Base-by-base conservation (phyloP, 768 basidiomycete species). In the Chlorophyllum brunneum region DNA sequence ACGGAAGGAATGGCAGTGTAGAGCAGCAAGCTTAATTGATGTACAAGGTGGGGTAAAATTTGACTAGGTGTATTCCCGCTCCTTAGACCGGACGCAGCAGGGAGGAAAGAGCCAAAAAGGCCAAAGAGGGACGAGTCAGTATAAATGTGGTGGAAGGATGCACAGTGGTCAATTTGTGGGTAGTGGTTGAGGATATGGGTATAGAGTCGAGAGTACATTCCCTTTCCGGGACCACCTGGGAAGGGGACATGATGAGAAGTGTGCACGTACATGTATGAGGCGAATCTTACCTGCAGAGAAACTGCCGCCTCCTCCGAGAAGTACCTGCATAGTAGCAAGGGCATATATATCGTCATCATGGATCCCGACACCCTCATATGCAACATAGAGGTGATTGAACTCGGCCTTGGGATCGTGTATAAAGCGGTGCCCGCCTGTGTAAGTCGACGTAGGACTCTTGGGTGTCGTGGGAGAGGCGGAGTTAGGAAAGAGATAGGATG, bases 121-220 rank as follows among this genome's bases (percentile, higher is more conserved):
- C 95, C 95, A 66, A 98, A 97, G 4, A 98, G 76, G 3, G 92
- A 92, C 0, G 92, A 90, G 66, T 98, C 95, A 51, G 85, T 83
- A 70, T 98, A 98, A 64, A 95, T 94, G 69, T 98, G 95, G 66
- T 98, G 94, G 85, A 97, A 98, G 16, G 92, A 87, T 7, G 90
- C 86, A 67, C 95, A 98, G 67, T 94, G 92, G 67, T 98, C 95
- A 61, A 98, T 81, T 63, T 91, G 85, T 45, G 92, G 82, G 73
- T 93, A 91, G 63, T 91, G 88, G 67, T 98, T 98, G 53, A 98
- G 83, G 61, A 98, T 92, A 64, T 93, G 85, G 8, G 93, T 95
- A 73, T 98, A 98, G 24, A 98, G 72, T 22, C 95, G 86, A 29
- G 94, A 93, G 76, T 97, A 98, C 95, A 98, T 98, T 61, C 95